These are phyloP conservation scores for Guyanaporus albipodus DNA, from an alignment of 768 basidiomycete genomes.

Conservation along the genomic window DNA sequence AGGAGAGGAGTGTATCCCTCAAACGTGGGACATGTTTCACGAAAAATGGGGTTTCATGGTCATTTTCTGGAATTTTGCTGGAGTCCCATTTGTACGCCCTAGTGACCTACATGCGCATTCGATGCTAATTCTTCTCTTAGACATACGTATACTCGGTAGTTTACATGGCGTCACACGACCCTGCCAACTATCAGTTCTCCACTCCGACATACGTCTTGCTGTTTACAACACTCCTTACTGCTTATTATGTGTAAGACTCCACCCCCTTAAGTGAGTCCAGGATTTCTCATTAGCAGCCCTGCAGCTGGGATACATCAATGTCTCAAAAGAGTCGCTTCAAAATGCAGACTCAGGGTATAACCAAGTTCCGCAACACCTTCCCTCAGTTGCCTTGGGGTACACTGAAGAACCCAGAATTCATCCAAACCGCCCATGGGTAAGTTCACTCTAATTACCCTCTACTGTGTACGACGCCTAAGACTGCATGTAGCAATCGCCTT, in stretches of 20 bases:
- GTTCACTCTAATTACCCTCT: constrained; percentile 10
- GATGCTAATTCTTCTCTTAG: constrained; percentile 33
- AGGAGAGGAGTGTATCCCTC: constrained; percentile 92
- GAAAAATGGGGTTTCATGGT: constrained; percentile 99
- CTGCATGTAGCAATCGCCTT: constrained; percentile 69
- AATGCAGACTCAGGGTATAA: constrained; percentile 92
- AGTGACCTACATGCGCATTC: not conserved
- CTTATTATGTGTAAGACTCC: constrained; percentile 73
- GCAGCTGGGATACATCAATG: constrained; percentile 91
- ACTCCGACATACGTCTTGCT: constrained; percentile 68
- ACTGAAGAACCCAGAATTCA: constrained; percentile 81
- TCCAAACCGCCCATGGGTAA: constrained; percentile 92
- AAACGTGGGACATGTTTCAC: constrained; percentile 99
- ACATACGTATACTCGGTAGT: constrained; percentile 97
- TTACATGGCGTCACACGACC: constrained; percentile 95
- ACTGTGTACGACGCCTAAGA: constrained; percentile 5
- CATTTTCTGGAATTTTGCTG: constrained; percentile 97
- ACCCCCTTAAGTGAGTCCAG: not conserved
- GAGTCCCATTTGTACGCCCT: constrained; percentile 80
- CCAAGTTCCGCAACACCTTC: constrained; percentile 84
- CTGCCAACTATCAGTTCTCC: constrained; percentile 82
- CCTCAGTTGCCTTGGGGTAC: constrained; percentile 85
- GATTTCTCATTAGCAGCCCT: constrained; percentile 1
- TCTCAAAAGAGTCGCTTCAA: constrained; percentile 97
- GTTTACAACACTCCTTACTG: constrained; percentile 71